Percentiles rank a stretch among this genome's conserved stretches.
Conservation (phyloP, 768 basidiomycete species). For the Tulasnella calospora region DNA sequence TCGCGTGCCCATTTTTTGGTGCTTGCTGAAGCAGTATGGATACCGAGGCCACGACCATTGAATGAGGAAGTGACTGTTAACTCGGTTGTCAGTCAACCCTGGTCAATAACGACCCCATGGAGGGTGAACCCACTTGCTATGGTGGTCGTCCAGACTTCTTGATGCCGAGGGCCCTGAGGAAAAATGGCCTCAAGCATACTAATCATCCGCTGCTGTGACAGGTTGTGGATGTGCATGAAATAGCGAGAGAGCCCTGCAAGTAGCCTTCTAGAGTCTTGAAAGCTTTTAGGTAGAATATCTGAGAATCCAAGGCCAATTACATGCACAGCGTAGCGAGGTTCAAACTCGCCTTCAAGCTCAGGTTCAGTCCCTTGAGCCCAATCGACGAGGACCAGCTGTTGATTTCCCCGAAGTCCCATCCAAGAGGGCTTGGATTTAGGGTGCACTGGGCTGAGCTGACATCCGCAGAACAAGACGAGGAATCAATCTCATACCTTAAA, state of each 20-base stretch:
- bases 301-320: neutral
- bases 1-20: neutral
- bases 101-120: no score
- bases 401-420: neutral
- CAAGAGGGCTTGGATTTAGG: neutral
- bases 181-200: neutral
- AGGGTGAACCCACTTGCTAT: neutral
- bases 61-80: neutral
- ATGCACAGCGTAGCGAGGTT: neutral
- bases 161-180: neutral
- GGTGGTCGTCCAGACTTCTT: conserved; percentile 12
- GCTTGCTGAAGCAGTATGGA: neutral
- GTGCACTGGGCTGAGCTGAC: neutral
- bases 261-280: neutral
- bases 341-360: neutral
- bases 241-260: neutral
- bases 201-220: neutral
- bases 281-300: neutral
- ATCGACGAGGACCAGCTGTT: neutral
- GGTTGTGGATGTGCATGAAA: neutral
- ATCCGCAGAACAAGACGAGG: neutral
- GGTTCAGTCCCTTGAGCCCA: neutral
- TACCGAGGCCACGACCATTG: neutral
- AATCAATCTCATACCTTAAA: neutral
- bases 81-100: neutral